Conservation (phyloP, 805 yeast genomes). For the Dipodascus geniculatus region DNA sequence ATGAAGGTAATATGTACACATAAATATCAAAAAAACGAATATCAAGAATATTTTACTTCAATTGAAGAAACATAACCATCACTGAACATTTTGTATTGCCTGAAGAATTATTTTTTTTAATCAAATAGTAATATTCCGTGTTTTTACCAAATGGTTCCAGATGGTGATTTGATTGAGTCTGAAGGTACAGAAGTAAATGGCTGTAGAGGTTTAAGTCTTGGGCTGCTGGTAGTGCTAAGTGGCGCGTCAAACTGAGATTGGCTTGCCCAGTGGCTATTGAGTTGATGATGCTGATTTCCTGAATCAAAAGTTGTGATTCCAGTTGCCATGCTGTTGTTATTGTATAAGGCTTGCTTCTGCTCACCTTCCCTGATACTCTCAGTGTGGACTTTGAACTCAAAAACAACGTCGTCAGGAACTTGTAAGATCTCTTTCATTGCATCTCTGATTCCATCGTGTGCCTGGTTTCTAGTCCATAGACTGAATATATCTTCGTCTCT, state of each 20-base stretch:
- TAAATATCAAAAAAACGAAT: too few relatives aligned
- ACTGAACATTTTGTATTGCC: too few relatives aligned
- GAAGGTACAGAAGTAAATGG: neutral
- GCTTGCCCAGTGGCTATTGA: neutral
- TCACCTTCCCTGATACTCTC: conserved; percentile 20
- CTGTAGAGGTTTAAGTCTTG: neutral
- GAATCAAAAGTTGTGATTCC: neutral
- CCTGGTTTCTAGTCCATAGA: conserved; percentile 39
- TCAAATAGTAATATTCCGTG: too few relatives aligned
- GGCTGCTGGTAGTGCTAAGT: neutral
- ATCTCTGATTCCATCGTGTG: conserved; percentile 21
- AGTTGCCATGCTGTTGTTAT: neutral
- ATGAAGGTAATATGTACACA: neutral
- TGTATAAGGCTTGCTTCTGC: conserved; percentile 1
- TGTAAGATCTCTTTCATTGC: conserved; percentile 11
- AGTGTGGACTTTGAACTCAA: conserved; percentile 24
- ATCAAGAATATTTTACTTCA: too few relatives aligned
- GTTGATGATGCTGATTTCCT: neutral
- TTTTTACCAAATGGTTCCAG: neutral
- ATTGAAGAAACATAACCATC: too few relatives aligned
- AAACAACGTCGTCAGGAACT: conserved; percentile 8
- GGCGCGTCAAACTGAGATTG: neutral
- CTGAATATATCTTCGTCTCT: conserved; percentile 47
- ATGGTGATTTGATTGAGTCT: neutral
- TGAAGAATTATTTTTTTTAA: too few relatives aligned